Percentiles rank a stretch among this genome's conserved stretches.
Conservation (phyloP, 495 filamentous ascomycete species). For the Daldinia grandis region DNA sequence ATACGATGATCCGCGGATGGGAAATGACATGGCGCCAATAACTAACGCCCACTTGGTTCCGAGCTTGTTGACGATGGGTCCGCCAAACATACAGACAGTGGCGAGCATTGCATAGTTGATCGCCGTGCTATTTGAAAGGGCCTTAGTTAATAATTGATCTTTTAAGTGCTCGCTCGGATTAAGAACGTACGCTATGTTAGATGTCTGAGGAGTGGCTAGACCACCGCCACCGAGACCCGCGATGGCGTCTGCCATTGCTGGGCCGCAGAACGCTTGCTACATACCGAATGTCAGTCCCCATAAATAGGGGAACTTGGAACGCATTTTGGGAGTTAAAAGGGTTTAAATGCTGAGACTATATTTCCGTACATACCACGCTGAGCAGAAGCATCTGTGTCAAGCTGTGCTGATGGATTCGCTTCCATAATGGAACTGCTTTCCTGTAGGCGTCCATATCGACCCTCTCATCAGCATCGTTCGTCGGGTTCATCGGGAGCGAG, state of each 20-base stretch:
- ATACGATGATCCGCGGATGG: conserved; percentile 57
- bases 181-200: conserved; percentile 33
- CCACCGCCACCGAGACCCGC: conserved; percentile 34
- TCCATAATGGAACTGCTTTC: conserved; percentile 29
- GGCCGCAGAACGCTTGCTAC: conserved; percentile 35
- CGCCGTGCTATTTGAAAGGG: conserved; percentile 17
- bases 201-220: conserved; percentile 36
- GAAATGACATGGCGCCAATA: conserved; percentile 57
- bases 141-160: neutral
- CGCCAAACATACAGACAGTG: conserved; percentile 51
- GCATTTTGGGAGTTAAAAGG: neutral
- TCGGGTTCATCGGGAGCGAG: conserved; percentile 34
- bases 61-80: conserved; percentile 55
- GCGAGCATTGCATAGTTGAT: conserved; percentile 39
- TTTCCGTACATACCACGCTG: conserved; percentile 10
- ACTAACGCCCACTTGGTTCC: conserved; percentile 57
- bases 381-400: conserved; percentile 39
- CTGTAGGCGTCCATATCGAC: conserved; percentile 36
- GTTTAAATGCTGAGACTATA: neutral
- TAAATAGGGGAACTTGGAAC: neutral
- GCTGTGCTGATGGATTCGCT: conserved; percentile 34
- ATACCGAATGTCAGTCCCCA: neutral
- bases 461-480: conserved; percentile 23
- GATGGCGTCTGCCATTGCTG: conserved; percentile 38
- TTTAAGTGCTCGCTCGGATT: neutral